Conservation (phyloP, 768 basidiomycete species). For the Collybiopsis confluens region DNA sequence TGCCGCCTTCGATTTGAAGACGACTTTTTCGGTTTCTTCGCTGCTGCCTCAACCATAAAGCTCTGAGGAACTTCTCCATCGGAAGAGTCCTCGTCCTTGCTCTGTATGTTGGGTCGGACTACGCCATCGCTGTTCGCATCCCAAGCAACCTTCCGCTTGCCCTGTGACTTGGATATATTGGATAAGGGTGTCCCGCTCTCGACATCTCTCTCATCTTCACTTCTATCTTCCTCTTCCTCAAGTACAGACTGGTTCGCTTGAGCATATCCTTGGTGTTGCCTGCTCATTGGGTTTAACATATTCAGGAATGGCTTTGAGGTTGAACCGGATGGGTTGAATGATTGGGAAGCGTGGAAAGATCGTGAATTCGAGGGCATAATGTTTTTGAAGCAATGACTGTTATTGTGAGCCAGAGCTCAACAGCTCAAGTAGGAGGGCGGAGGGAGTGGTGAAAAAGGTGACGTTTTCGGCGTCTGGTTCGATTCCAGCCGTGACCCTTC, state of each 20-base stretch:
- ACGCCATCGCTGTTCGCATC: conserved; percentile 65
- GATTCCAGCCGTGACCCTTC: too few species aligned
- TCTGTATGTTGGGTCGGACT: conserved; percentile 42
- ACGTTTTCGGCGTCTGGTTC: background rate
- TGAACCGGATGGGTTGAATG: conserved; percentile 37
- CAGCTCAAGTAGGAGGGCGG: background rate
- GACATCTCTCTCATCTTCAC: conserved; percentile 47
- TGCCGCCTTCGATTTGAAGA: conserved; percentile 28
- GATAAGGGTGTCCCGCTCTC: conserved; percentile 47
- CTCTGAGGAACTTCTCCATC: conserved; percentile 86
- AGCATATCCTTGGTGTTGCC: conserved; percentile 66
- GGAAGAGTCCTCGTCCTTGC: conserved; percentile 52
- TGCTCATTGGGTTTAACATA: conserved; percentile 78
- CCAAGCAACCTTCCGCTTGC: conserved; percentile 57
- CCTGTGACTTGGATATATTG: conserved; percentile 30
- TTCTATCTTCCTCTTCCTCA: conserved; percentile 61
- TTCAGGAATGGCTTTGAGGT: conserved; percentile 75
- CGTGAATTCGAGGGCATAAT: conserved; percentile 22
- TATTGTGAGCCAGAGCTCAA: background rate
- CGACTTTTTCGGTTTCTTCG: conserved; percentile 32
- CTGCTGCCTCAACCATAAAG: conserved; percentile 76
- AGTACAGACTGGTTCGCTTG: conserved; percentile 67
- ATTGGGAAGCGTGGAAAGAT: conserved; percentile 32
- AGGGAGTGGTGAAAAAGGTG: background rate
- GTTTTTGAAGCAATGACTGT: background rate